Evolutionary conservation across 305 asterid genomes (phyloP).

Genomic region (Fraxinus ornus): DNA sequence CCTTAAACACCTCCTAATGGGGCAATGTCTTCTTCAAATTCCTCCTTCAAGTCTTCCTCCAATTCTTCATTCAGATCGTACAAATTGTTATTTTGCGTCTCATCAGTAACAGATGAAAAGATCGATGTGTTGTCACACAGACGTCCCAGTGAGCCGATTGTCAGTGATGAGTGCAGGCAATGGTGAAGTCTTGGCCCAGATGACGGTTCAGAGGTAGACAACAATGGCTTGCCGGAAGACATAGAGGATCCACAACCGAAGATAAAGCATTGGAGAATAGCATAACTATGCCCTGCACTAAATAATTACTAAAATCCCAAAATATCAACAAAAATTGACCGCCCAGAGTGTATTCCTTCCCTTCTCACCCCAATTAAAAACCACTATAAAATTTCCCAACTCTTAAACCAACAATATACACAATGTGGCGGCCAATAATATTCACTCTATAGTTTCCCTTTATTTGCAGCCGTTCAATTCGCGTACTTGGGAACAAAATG

Average conservation of each 20-base stretch:
- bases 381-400: constrained; percentile 21
- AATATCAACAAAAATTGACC: constrained; percentile 28
- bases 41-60: constrained; percentile 26
- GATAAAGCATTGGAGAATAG: constrained; percentile 41
- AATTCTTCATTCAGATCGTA: constrained; percentile 12
- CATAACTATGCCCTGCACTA: constrained; percentile 29
- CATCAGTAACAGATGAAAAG: constrained; percentile 40
- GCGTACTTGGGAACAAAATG: not conserved
- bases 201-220: constrained; percentile 44
- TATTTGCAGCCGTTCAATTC: constrained; percentile 4
- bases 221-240: constrained; percentile 75
- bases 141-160: constrained; percentile 33
- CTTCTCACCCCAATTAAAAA: constrained; percentile 17
- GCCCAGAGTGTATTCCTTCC: constrained; percentile 27
- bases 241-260: constrained; percentile 49
- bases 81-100: constrained; percentile 26
- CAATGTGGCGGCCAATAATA: constrained; percentile 31
- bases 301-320: constrained; percentile 27
- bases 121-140: constrained; percentile 24
- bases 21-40: constrained; percentile 24
- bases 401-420: constrained; percentile 22
- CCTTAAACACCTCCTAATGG: constrained; percentile 33
- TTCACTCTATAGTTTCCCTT: constrained; percentile 12
- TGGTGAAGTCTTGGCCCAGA: constrained; percentile 40
- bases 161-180: constrained; percentile 40